Evolutionary conservation across 2,329 filamentous ascomycete species (phyloP).

Genomic region (Bertia moriformis): DNA sequence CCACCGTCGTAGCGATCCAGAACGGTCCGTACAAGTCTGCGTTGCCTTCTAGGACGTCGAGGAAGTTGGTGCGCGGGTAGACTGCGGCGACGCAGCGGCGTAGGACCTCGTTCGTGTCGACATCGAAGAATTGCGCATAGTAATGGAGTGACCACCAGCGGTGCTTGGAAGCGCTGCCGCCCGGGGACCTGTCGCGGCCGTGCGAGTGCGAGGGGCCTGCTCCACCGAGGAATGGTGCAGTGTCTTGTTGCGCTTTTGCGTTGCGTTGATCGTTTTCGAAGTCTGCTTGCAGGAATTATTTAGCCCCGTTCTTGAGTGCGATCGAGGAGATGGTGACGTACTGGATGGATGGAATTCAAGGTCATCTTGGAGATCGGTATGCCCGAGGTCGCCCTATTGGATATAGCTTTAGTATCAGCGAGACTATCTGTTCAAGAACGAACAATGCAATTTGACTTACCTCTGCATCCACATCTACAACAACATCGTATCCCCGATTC

Average conservation of each 20-base stretch:
- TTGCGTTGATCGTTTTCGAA: slow-evolving; percentile 2
- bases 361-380: slow-evolving; percentile 95
- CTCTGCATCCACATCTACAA: slow-evolving; percentile 94
- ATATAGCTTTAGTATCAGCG: not conserved
- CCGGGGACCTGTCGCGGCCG: slow-evolving; percentile 18
- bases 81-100: slow-evolving; percentile 77
- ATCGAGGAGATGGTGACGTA: not conserved
- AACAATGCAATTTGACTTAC: slow-evolving; percentile 27
- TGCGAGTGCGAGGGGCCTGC: slow-evolving; percentile 40
- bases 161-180: slow-evolving; percentile 22
- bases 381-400: slow-evolving; percentile 81
- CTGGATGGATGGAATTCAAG: slow-evolving; percentile 92
- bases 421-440: not conserved
- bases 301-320: not conserved
- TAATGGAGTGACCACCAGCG: slow-evolving; percentile 86
- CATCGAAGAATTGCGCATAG: slow-evolving; percentile 97
- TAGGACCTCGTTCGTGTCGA: slow-evolving; percentile 82
- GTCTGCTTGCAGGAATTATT: slow-evolving; percentile 20
- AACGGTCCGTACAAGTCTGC: slow-evolving; percentile 93
- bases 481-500: slow-evolving; percentile 85
- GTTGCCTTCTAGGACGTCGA: slow-evolving; percentile 93
- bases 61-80: slow-evolving; percentile 83
- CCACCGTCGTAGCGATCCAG: slow-evolving; percentile 96
- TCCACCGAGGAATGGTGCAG: slow-evolving; percentile 16
- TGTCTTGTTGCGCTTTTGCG: not conserved